Percentiles rank a stretch among this genome's conserved stretches.
These are phyloP conservation scores for Tulasnella sp. DNA, from an alignment of 768 basidiomycete genomes.

Conservation along the genomic window DNA sequence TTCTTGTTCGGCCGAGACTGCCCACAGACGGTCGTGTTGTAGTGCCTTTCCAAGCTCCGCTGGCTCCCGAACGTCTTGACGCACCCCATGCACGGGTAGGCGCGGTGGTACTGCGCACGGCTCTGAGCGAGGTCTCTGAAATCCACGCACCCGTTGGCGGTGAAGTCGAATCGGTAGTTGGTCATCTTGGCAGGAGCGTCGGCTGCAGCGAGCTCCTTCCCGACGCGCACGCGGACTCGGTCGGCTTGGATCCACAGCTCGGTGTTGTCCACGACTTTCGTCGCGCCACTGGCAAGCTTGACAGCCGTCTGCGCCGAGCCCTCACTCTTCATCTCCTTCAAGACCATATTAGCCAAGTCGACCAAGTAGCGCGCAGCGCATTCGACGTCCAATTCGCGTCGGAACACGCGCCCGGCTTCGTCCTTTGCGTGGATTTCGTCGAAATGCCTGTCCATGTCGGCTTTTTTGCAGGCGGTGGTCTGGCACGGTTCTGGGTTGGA, in stretches of 20 bases:
- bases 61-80: slow-evolving; percentile 11
- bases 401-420: slow-evolving; percentile 13
- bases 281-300: not conserved
- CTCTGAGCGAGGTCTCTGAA: not conserved
- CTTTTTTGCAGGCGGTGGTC: slow-evolving; percentile 14
- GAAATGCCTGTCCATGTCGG: slow-evolving; percentile 10
- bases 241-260: slow-evolving; percentile 11
- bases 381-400: slow-evolving; percentile 5
- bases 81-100: slow-evolving; percentile 2
- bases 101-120: not conserved
- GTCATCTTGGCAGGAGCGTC: not conserved
- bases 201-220: not conserved
- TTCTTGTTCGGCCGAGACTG: not conserved
- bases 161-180: not conserved
- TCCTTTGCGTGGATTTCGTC: slow-evolving; percentile 19
- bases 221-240: not conserved
- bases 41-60: slow-evolving; percentile 13
- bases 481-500: slow-evolving; percentile 6
- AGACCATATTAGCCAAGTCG: slow-evolving; percentile 12
- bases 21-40: slow-evolving; percentile 4
- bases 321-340: slow-evolving; percentile 2
- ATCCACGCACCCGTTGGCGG: not conserved
- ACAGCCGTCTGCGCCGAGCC: not conserved
- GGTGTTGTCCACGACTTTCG: not conserved
- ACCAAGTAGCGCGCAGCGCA: slow-evolving; percentile 13